A percentile compares a stretch with the other conserved stretches of the same genome.
These are phyloP conservation scores for Tetracladium marchalianum DNA, from an alignment of 495 filamentous ascomycete species.

Conservation along the genomic window DNA sequence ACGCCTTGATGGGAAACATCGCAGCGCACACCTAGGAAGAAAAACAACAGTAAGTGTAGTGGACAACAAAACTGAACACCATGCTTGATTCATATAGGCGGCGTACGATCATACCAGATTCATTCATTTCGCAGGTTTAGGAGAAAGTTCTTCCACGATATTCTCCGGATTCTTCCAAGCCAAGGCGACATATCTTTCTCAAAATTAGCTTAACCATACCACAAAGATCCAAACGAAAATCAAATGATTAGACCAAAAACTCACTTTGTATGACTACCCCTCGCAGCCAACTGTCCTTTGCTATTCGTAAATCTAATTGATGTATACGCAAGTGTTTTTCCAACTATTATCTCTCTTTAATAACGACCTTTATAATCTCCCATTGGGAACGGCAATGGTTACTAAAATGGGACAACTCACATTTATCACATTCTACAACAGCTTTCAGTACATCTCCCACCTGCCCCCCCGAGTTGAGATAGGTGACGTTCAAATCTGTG, in stretches of 20 bases:
- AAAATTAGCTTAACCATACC: background rate
- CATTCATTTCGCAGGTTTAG: background rate
- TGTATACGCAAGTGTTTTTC: constrained; percentile 87
- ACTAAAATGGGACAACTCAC: constrained; percentile 32
- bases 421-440: constrained; percentile 72
- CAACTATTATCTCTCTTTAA: constrained; percentile 43
- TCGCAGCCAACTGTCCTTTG: constrained; percentile 69
- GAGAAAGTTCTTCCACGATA: constrained; percentile 39
- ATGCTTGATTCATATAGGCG: too few species aligned
- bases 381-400: background rate
- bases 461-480: constrained; percentile 73
- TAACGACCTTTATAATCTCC: background rate
- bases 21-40: background rate
- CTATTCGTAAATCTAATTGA: constrained; percentile 66
- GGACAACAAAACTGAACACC: too few species aligned
- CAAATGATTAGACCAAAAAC: constrained; percentile 14
- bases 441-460: constrained; percentile 68
- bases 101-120: too few species aligned
- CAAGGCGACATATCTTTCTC: constrained; percentile 40
- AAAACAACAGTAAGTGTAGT: background rate
- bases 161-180: constrained; percentile 54
- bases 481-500: constrained; percentile 93
- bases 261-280: constrained; percentile 95
- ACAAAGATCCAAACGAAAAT: background rate
- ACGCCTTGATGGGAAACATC: constrained; percentile 1